Conservation (phyloP, 768 basidiomycete genomes). For the Kwoniella sp. region DNA sequence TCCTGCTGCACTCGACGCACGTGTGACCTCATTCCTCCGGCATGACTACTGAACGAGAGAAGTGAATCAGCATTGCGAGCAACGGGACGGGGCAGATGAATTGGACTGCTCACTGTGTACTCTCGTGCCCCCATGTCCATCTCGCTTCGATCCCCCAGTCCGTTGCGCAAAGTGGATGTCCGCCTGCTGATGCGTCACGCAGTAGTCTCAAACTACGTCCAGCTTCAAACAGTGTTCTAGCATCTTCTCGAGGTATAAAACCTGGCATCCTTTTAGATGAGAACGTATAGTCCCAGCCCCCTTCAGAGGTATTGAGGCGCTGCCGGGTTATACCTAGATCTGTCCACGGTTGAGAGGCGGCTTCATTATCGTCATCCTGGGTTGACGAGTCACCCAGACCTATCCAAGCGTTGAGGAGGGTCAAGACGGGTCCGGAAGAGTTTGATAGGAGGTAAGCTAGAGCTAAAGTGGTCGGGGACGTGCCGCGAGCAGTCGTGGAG, state of each 20-base stretch:
- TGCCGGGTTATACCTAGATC: conserved; percentile 45
- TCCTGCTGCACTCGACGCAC: conserved; percentile 26
- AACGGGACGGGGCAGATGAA: no score
- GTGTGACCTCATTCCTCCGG: conserved; percentile 12
- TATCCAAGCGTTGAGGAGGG: conserved; percentile 40
- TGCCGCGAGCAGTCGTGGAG: background rate
- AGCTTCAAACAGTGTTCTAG: conserved; percentile 44
- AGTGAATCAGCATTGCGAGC: no score
- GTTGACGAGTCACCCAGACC: conserved; percentile 26
- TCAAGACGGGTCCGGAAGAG: conserved; percentile 31
- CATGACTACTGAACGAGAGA: background rate
- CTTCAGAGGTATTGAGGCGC: background rate
- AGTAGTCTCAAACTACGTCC: conserved; percentile 42
- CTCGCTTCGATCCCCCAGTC: conserved; percentile 25
- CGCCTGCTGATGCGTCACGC: conserved; percentile 33
- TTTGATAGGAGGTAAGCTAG: conserved; percentile 38
- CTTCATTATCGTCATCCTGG: conserved; percentile 26
- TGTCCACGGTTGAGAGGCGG: conserved; percentile 40
- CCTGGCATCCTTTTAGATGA: conserved; percentile 38
- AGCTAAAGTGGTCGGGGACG: conserved; percentile 12
- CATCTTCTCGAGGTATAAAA: conserved; percentile 32
- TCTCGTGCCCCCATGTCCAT: conserved; percentile 35
- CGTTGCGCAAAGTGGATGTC: conserved; percentile 36
- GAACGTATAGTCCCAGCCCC: conserved; percentile 37
- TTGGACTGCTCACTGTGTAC: conserved; percentile 7